Percentiles rank a stretch among this genome's conserved stretches.
phyloP scores from a whole-genome alignment of 306 rosid species.

The Prunus mume region DNA sequence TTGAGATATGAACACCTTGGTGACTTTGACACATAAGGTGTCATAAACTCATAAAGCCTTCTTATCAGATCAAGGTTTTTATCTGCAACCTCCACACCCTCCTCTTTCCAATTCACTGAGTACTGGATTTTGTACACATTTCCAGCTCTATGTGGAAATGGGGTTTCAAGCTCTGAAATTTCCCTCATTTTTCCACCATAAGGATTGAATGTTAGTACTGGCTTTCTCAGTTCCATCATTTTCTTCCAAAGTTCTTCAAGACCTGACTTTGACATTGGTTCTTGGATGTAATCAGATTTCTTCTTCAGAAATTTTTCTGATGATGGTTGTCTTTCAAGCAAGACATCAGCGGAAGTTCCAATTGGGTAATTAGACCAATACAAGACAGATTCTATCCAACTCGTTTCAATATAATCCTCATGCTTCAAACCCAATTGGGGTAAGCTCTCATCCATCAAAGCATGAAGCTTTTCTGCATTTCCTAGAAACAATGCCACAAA shows the following conservation, averaged over 20 bases:
- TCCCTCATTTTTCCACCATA: slow-evolving; percentile 72
- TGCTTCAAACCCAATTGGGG: slow-evolving; percentile 53
- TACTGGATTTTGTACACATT: slow-evolving; percentile 65
- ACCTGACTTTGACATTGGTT: slow-evolving; percentile 41
- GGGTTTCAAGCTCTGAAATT: slow-evolving; percentile 52
- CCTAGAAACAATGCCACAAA: slow-evolving; percentile 67
- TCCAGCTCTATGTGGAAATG: slow-evolving; percentile 77
- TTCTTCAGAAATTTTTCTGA: slow-evolving; percentile 56
- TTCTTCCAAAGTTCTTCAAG: slow-evolving; percentile 64
- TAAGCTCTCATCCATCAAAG: slow-evolving; percentile 36
- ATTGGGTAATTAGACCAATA: slow-evolving; percentile 56
- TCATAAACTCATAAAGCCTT: slow-evolving; percentile 55
- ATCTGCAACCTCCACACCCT: slow-evolving; percentile 32
- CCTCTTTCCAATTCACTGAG: slow-evolving; percentile 63
- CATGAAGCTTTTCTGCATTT: slow-evolving; percentile 31
- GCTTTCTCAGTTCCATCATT: slow-evolving; percentile 54
- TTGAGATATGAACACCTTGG: slow-evolving; percentile 72
- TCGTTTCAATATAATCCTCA: slow-evolving; percentile 53
- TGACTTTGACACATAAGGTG: slow-evolving; percentile 56
- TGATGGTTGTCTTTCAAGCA: slow-evolving; percentile 49
- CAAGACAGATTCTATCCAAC: slow-evolving; percentile 56
- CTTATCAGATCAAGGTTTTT: slow-evolving; percentile 37
- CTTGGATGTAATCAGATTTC: slow-evolving; percentile 67
- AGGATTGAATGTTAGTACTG: slow-evolving; percentile 49
- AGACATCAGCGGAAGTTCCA: slow-evolving; percentile 42